These are phyloP conservation scores for Microascus cirrosus DNA, from an alignment of 2,329 filamentous ascomycete species.

Conservation along the genomic window DNA sequence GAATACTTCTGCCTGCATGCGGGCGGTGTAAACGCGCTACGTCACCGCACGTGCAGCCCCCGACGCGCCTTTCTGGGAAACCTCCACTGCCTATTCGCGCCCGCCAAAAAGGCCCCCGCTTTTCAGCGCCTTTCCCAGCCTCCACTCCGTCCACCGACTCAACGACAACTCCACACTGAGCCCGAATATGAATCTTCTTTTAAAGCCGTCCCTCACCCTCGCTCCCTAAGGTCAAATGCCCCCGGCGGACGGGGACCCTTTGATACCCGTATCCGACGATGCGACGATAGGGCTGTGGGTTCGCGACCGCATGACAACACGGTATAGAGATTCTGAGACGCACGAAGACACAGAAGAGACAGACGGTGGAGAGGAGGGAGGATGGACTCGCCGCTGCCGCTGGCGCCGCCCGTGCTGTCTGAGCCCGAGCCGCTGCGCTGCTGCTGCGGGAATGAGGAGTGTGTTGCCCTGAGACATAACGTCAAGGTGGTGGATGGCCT, in stretches of 20 bases:
- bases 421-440: constrained; percentile 41
- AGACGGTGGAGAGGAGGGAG: background rate
- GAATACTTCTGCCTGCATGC: background rate
- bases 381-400: background rate
- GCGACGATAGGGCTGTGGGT: too few relatives aligned
- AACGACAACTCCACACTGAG: background rate
- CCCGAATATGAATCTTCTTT: background rate
- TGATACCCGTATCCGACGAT: too few relatives aligned
- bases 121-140: background rate
- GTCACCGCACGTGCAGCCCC: background rate
- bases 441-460: constrained; percentile 77
- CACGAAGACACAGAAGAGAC: background rate
- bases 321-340: background rate
- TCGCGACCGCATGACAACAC: background rate
- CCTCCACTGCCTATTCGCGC: background rate
- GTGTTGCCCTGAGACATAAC: constrained; percentile 73
- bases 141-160: background rate
- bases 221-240: background rate
- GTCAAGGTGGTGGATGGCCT: constrained; percentile 65
- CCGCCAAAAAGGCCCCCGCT: background rate
- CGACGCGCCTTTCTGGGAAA: background rate
- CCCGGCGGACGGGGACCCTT: too few relatives aligned
- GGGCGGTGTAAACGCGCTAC: background rate
- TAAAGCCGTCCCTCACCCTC: background rate
- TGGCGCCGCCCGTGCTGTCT: background rate